These are phyloP conservation scores for Cyamopsis tetragonoloba DNA, from an alignment of 306 rosid species.

Conservation along the genomic window DNA sequence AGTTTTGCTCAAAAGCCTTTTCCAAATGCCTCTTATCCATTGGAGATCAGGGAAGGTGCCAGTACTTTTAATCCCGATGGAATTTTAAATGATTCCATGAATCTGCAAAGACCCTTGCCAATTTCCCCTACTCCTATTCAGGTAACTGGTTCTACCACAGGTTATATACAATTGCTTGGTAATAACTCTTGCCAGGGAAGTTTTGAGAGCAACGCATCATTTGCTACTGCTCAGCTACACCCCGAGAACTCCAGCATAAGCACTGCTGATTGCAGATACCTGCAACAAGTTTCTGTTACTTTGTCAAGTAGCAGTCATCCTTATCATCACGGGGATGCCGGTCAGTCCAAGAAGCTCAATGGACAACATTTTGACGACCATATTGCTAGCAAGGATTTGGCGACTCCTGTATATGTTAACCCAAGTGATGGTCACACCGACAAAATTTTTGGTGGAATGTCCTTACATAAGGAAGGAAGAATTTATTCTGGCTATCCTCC, in stretches of 20 bases:
- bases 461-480: constrained; percentile 35
- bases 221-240: constrained; percentile 33
- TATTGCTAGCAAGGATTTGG: constrained; percentile 24
- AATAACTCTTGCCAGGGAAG: constrained; percentile 40
- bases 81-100: constrained; percentile 35
- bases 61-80: constrained; percentile 41
- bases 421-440: constrained; percentile 31
- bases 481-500: constrained; percentile 36
- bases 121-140: constrained; percentile 39
- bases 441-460: constrained; percentile 33
- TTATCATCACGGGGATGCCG: constrained; percentile 24
- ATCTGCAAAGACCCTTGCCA: constrained; percentile 29
- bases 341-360: constrained; percentile 23
- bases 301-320: constrained; percentile 26
- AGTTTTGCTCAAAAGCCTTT: constrained; percentile 1
- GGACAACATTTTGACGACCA: constrained; percentile 31
- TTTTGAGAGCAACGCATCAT: constrained; percentile 43
- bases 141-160: constrained; percentile 36
- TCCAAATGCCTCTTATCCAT: constrained; percentile 23
- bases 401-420: constrained; percentile 18
- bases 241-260: constrained; percentile 31
- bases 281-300: constrained; percentile 29
- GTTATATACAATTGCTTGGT: constrained; percentile 37
- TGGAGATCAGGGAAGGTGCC: constrained; percentile 33
- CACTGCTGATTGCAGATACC: constrained; percentile 24